phyloP scores from a whole-genome alignment of 1,284 basidiomycete genomes.

The Golubevia sp. region DNA sequence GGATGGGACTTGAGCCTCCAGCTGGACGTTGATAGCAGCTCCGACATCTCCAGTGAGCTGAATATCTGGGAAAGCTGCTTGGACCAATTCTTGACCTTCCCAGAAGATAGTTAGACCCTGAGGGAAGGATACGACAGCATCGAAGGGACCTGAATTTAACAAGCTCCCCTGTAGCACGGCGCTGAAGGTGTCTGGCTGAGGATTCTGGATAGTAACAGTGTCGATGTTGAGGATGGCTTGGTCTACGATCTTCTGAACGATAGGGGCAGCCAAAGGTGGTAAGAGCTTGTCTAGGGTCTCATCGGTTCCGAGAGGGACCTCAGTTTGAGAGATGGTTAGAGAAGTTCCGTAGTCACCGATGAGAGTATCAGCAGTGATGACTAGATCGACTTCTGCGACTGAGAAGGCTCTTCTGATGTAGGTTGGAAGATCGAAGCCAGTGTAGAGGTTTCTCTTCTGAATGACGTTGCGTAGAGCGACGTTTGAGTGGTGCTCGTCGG shows the following conservation, averaged over 20 bases:
- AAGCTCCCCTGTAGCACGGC: slow-evolving; percentile 47
- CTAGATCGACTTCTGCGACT: slow-evolving; percentile 38
- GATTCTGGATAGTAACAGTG: slow-evolving; percentile 45
- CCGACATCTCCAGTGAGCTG: slow-evolving; percentile 49
- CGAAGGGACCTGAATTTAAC: slow-evolving; percentile 56
- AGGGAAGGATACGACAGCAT: slow-evolving; percentile 49
- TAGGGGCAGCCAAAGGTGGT: slow-evolving; percentile 51
- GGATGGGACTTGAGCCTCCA: slow-evolving; percentile 45
- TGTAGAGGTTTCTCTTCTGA: slow-evolving; percentile 49
- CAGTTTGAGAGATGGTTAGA: slow-evolving; percentile 46
- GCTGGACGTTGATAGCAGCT: slow-evolving; percentile 41
- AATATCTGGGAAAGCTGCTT: slow-evolving; percentile 53
- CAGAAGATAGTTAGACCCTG: slow-evolving; percentile 47
- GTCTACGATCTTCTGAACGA: slow-evolving; percentile 60
- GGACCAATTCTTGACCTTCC: slow-evolving; percentile 44
- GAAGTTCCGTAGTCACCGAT: slow-evolving; percentile 53
- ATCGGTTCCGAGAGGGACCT: slow-evolving; percentile 51
- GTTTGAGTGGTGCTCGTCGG: slow-evolving; percentile 9
- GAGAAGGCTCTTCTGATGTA: slow-evolving; percentile 47
- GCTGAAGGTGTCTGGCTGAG: slow-evolving; percentile 39
- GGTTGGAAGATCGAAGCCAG: slow-evolving; percentile 47
- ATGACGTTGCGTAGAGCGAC: slow-evolving; percentile 3
- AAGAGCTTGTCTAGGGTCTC: slow-evolving; percentile 46
- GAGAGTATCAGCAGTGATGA: slow-evolving; percentile 30
- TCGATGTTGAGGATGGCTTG: slow-evolving; percentile 44